These are phyloP conservation scores for Carnegiea gigantea DNA, from an alignment of 179 eudicot genomes.

Conservation along the genomic window DNA sequence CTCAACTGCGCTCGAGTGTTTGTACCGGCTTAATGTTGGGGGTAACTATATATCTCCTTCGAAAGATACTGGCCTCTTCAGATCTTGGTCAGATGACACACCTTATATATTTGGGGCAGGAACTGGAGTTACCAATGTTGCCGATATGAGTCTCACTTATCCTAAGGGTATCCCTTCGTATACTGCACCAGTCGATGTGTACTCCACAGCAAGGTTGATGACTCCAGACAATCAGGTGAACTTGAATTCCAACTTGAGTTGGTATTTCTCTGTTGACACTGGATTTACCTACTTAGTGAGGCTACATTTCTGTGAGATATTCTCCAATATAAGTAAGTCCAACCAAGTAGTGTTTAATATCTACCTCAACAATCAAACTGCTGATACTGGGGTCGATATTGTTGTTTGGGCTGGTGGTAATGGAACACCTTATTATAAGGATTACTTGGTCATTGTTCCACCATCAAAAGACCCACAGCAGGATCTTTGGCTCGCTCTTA, in stretches of 20 bases:
- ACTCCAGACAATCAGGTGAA: constrained; percentile 53
- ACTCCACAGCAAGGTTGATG: constrained; percentile 72
- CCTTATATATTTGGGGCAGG: constrained; percentile 64
- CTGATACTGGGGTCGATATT: constrained; percentile 44
- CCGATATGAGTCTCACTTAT: constrained; percentile 44
- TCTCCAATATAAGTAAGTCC: constrained; percentile 27
- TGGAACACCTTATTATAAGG: constrained; percentile 43
- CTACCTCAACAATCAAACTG: constrained; percentile 67
- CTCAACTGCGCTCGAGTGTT: constrained; percentile 70
- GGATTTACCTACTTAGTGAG: constrained; percentile 77
- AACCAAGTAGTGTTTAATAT: constrained; percentile 67
- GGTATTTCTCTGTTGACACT: constrained; percentile 72
- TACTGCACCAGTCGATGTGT: constrained; percentile 70
- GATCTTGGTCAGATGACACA: constrained; percentile 73
- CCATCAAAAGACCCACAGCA: constrained; percentile 44
- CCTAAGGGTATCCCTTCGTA: constrained; percentile 44
- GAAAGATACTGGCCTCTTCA: constrained; percentile 68
- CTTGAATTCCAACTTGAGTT: constrained; percentile 57
- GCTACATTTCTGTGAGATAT: constrained; percentile 88
- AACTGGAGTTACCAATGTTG: constrained; percentile 43
- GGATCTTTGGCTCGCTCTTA: constrained; percentile 71
- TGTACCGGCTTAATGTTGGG: constrained; percentile 79
- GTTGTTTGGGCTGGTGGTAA: constrained; percentile 40
- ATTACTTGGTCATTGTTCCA: constrained; percentile 53
- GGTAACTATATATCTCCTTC: constrained; percentile 78